These are phyloP conservation scores for Achlya hypogyna DNA, from an alignment of 352 stramenopile genomes.

Conservation along the genomic window DNA sequence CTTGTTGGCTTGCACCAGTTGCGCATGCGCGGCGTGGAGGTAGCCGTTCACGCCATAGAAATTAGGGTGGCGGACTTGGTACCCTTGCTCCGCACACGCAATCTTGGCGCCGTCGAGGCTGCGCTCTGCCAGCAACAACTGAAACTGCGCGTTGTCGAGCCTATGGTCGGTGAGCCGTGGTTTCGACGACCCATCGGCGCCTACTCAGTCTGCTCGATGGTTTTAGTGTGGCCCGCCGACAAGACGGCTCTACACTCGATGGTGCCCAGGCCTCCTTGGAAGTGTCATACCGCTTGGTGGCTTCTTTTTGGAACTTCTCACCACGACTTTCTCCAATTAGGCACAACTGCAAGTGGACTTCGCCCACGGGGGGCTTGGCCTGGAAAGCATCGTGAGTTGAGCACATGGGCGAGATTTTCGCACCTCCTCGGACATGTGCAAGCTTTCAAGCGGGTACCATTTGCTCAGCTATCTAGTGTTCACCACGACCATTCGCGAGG, in stretches of 20 bases:
- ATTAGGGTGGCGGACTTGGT: constrained; percentile 44
- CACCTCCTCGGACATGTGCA: constrained; percentile 30
- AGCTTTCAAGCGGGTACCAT: constrained; percentile 41
- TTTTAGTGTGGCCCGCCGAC: constrained; percentile 28
- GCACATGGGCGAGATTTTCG: neutral
- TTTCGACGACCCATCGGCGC: constrained; percentile 29
- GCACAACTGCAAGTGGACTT: constrained; percentile 41
- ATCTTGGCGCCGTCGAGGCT: constrained; percentile 63
- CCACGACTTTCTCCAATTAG: constrained; percentile 52
- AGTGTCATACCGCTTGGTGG: constrained; percentile 21
- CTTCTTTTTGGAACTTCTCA: constrained; percentile 52
- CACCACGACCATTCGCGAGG: neutral
- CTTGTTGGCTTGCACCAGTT: constrained; percentile 47
- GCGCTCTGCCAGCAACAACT: constrained; percentile 51
- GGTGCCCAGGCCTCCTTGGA: neutral
- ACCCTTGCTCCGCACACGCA: constrained; percentile 50
- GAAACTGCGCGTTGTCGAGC: constrained; percentile 54
- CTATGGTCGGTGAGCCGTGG: neutral
- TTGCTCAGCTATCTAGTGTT: constrained; percentile 13
- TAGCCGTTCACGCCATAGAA: constrained; percentile 77
- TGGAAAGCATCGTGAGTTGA: constrained; percentile 20
- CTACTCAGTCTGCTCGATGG: constrained; percentile 47
- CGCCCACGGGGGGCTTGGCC: constrained; percentile 31
- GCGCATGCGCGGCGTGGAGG: constrained; percentile 55
- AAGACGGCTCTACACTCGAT: constrained; percentile 2